Evolutionary conservation across 2,329 filamentous ascomycete genomes (phyloP).

Genomic region (Herpotrichia juniperi): DNA sequence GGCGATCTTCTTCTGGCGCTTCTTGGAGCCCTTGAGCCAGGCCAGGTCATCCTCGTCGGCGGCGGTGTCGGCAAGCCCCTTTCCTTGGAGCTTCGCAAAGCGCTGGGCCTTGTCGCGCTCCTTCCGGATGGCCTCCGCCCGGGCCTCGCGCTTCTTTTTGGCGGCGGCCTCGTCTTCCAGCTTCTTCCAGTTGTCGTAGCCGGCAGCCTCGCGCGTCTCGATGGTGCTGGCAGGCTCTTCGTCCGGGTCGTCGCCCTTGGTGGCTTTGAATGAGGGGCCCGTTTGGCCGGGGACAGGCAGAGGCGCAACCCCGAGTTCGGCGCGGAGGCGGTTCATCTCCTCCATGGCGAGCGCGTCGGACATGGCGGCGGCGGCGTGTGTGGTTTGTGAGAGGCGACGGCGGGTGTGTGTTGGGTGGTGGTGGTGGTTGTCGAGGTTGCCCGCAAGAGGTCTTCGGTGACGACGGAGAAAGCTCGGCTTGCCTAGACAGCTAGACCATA

Average conservation of each 20-base stretch:
- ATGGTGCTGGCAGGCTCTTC: slow-evolving; percentile 81
- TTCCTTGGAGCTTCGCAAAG: slow-evolving; percentile 76
- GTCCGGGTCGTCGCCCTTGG: slow-evolving; percentile 58
- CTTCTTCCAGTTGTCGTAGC: slow-evolving; percentile 76
- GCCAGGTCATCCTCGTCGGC: slow-evolving; percentile 75
- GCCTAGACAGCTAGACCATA: slow-evolving; percentile 12
- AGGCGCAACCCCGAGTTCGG: slow-evolving; percentile 87
- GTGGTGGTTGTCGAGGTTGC: no score
- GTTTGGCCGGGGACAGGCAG: slow-evolving; percentile 78
- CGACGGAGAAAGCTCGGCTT: no score
- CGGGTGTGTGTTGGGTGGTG: background rate
- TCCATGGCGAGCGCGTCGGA: slow-evolving; percentile 65
- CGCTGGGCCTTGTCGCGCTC: slow-evolving; percentile 84
- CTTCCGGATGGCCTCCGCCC: slow-evolving; percentile 82
- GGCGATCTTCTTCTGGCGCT: slow-evolving; percentile 88
- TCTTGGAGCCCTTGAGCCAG: slow-evolving; percentile 90
- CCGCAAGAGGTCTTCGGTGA: no score
- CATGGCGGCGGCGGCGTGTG: slow-evolving; percentile 19
- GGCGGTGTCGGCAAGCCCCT: slow-evolving; percentile 80
- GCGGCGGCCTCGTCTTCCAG: slow-evolving; percentile 71
- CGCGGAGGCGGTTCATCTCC: slow-evolving; percentile 90
- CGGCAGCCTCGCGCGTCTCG: slow-evolving; percentile 76
- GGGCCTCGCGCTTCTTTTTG: slow-evolving; percentile 79
- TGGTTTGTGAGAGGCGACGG: background rate
- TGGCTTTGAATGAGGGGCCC: slow-evolving; percentile 64